phyloP scores from a whole-genome alignment of 257 asterid species.

The Verbascum thapsus region DNA sequence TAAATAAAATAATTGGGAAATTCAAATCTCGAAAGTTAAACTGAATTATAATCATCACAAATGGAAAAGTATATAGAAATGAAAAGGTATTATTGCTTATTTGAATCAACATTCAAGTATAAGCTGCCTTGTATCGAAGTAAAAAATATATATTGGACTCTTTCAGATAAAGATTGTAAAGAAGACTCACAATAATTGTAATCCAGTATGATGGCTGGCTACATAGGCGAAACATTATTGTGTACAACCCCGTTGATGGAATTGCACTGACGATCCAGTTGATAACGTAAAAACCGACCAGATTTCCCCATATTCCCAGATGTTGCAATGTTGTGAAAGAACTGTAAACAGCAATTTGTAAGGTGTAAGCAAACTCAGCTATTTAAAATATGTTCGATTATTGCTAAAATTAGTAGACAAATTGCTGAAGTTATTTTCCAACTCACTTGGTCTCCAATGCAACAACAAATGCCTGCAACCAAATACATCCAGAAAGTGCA shows the following conservation, averaged over 20 bases:
- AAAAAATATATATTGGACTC: too few species aligned
- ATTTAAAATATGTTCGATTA: slow-evolving; percentile 13
- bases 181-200: slow-evolving; percentile 71
- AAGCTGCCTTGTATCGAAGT: too few species aligned
- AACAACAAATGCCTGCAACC: slow-evolving; percentile 98
- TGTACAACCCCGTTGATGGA: slow-evolving; percentile 84
- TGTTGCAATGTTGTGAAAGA: slow-evolving; percentile 89
- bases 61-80: too few species aligned
- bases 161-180: background rate
- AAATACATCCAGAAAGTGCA: slow-evolving; percentile 96
- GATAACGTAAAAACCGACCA: slow-evolving; percentile 77
- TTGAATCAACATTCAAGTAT: too few species aligned
- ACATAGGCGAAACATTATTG: slow-evolving; percentile 91
- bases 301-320: slow-evolving; percentile 95
- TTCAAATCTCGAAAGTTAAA: too few species aligned
- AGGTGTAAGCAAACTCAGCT: slow-evolving; percentile 10
- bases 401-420: background rate
- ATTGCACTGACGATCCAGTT: slow-evolving; percentile 89
- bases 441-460: slow-evolving; percentile 93
- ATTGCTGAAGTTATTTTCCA: background rate
- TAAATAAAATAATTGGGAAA: too few species aligned
- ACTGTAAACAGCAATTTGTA: slow-evolving; percentile 47
- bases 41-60: too few species aligned
- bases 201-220: slow-evolving; percentile 91
- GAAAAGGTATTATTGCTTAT: too few species aligned